phyloP scores from a whole-genome alignment of 2,329 filamentous ascomycete genomes.

The Coniella vitis region DNA sequence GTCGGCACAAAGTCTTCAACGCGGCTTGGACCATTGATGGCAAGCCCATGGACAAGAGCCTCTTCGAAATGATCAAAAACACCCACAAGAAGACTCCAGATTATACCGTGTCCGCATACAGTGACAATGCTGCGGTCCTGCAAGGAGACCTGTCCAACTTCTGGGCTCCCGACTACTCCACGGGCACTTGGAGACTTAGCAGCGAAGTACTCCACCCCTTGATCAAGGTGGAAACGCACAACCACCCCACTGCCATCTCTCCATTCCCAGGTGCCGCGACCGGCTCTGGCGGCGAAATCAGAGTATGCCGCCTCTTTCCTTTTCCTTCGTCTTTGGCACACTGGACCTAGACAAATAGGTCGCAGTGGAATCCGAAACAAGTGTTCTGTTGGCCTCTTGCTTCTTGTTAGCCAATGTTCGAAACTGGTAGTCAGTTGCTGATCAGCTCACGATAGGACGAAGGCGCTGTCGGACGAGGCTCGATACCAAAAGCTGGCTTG shows the following conservation, averaged over 20 bases:
- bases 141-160: slow-evolving; percentile 64
- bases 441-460: slow-evolving; percentile 51
- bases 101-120: slow-evolving; percentile 91
- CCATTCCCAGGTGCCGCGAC: slow-evolving; percentile 90
- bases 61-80: slow-evolving; percentile 96
- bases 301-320: slow-evolving; percentile 30
- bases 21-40: slow-evolving; percentile 94
- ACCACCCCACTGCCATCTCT: slow-evolving; percentile 93
- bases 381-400: background rate
- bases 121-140: slow-evolving; percentile 93
- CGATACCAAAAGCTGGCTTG: slow-evolving; percentile 85
- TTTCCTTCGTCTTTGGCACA: background rate
- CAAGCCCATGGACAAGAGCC: slow-evolving; percentile 65
- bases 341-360: background rate
- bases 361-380: background rate
- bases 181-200: slow-evolving; percentile 78
- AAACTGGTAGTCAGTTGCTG: background rate
- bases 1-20: slow-evolving; percentile 75
- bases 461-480: slow-evolving; percentile 87
- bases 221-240: slow-evolving; percentile 95
- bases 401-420: background rate
- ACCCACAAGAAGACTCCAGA: slow-evolving; percentile 79
- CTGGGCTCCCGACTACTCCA: slow-evolving; percentile 84
- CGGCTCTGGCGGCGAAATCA: slow-evolving; percentile 89
- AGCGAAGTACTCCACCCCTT: slow-evolving; percentile 85